phyloP scores from a whole-genome alignment of 208 protist species.

The Leishmania lainsoni region DNA sequence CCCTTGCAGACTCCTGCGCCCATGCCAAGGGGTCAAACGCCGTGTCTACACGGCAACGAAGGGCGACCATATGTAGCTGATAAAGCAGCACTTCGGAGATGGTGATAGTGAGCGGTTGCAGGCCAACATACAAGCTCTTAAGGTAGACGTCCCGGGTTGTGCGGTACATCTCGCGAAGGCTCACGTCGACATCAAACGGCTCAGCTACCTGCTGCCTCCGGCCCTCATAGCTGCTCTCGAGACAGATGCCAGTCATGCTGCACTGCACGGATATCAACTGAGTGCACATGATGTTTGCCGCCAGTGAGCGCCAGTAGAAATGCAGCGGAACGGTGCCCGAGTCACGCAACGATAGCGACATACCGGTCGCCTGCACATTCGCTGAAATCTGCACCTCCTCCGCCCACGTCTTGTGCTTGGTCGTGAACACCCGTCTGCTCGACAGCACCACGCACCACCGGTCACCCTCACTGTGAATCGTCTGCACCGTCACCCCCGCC shows the following conservation, averaged over 20 bases:
- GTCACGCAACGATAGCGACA: slow-evolving; percentile 35
- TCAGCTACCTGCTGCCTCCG: slow-evolving; percentile 37
- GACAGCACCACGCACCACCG: slow-evolving; percentile 28
- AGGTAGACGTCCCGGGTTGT: slow-evolving; percentile 26
- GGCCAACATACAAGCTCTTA: slow-evolving; percentile 37
- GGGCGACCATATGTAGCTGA: slow-evolving; percentile 42
- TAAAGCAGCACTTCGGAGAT: slow-evolving; percentile 65
- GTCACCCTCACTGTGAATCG: slow-evolving; percentile 13
- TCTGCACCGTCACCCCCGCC: slow-evolving; percentile 29
- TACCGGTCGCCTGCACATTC: slow-evolving; percentile 24
- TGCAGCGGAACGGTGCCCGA: slow-evolving; percentile 24
- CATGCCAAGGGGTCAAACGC: slow-evolving; percentile 8
- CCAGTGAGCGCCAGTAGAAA: slow-evolving; percentile 29
- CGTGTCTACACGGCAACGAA: slow-evolving; percentile 18
- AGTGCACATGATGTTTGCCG: slow-evolving; percentile 31
- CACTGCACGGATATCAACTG: slow-evolving; percentile 47
- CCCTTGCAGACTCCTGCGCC: background rate
- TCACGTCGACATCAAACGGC: slow-evolving; percentile 50
- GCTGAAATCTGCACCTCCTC: slow-evolving; percentile 35
- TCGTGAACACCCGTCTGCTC: slow-evolving; percentile 12
- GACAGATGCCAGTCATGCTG: slow-evolving; percentile 38
- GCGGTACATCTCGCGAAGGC: slow-evolving; percentile 40
- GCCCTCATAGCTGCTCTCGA: slow-evolving; percentile 43
- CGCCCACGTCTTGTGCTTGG: slow-evolving; percentile 14
- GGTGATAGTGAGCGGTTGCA: slow-evolving; percentile 48